phyloP scores from a whole-genome alignment of 768 basidiomycete species.

The Cantharellus anzutake region DNA sequence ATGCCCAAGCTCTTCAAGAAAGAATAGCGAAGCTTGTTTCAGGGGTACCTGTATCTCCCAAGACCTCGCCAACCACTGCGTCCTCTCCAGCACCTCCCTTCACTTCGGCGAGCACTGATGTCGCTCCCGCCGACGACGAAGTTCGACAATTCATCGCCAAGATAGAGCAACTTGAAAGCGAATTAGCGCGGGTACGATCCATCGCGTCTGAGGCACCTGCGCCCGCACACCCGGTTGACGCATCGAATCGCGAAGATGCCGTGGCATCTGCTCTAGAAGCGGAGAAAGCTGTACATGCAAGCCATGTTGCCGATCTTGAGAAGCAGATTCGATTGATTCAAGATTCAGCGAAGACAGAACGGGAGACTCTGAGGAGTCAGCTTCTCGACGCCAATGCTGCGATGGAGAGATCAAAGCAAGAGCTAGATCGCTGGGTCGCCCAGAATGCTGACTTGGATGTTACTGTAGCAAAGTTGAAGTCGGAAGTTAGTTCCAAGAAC shows the following conservation, averaged over 20 bases:
- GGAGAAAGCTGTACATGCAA: not conserved
- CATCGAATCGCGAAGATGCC: conserved; percentile 3
- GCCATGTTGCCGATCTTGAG: not conserved
- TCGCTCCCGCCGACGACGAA: not conserved
- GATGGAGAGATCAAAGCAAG: conserved; percentile 8
- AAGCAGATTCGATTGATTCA: not conserved
- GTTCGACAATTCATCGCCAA: not conserved
- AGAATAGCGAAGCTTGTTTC: conserved; percentile 25
- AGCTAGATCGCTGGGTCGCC: conserved; percentile 20
- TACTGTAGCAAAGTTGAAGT: conserved; percentile 30
- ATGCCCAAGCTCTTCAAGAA: conserved; percentile 28
- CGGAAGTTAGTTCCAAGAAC: conserved; percentile 23
- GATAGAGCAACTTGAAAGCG: not conserved
- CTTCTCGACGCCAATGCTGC: not conserved
- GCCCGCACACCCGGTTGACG: not conserved
- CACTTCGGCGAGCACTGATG: not conserved
- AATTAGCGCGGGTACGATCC: conserved; percentile 20
- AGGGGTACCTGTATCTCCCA: not conserved
- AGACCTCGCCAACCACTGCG: conserved; percentile 8
- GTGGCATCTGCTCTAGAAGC: not conserved
- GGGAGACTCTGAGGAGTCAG: not conserved
- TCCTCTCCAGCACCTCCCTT: not conserved
- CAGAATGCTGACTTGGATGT: conserved; percentile 19
- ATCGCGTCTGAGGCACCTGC: conserved; percentile 18
- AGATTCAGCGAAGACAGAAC: not conserved